Evolutionary conservation across 148 eudicot species (phyloP).

Genomic region (Rhododendron mucronatum): DNA sequence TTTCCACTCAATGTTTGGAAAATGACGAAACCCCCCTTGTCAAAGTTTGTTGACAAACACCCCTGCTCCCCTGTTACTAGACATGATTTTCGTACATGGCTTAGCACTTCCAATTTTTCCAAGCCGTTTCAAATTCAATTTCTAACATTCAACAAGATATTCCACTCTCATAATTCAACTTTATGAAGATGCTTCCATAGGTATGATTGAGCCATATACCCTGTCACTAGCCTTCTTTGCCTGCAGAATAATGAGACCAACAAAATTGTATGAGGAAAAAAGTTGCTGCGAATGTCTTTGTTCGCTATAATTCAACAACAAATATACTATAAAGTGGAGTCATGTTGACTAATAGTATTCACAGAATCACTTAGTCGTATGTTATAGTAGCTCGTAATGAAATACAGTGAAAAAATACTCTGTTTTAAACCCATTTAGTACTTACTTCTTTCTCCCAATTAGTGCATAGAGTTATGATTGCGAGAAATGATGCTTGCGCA

Average conservation of each 20-base stretch:
- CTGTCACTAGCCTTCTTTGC: conserved; percentile 47
- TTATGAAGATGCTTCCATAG: conserved; percentile 15
- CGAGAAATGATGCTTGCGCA: conserved; percentile 41
- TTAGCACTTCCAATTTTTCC: neutral
- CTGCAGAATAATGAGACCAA: conserved; percentile 14
- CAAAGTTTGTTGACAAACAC: too few species aligned
- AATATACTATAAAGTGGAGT: neutral
- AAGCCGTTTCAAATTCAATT: neutral
- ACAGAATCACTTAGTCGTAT: neutral
- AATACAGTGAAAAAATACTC: neutral
- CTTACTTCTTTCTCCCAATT: conserved; percentile 63
- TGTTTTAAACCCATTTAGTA: neutral
- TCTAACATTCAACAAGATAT: neutral
- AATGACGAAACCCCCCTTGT: neutral
- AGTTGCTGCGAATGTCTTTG: neutral
- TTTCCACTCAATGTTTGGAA: neutral
- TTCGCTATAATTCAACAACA: neutral
- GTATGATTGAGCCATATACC: conserved; percentile 18
- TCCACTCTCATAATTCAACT: neutral
- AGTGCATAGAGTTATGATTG: conserved; percentile 41
- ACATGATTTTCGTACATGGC: neutral
- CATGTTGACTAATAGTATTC: neutral
- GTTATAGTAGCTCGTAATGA: too few species aligned
- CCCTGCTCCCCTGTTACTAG: neutral
- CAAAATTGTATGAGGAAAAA: neutral